Base-by-base conservation (phyloP, 1,284 basidiomycete genomes). In the Boletus hoseneyae region DNA sequence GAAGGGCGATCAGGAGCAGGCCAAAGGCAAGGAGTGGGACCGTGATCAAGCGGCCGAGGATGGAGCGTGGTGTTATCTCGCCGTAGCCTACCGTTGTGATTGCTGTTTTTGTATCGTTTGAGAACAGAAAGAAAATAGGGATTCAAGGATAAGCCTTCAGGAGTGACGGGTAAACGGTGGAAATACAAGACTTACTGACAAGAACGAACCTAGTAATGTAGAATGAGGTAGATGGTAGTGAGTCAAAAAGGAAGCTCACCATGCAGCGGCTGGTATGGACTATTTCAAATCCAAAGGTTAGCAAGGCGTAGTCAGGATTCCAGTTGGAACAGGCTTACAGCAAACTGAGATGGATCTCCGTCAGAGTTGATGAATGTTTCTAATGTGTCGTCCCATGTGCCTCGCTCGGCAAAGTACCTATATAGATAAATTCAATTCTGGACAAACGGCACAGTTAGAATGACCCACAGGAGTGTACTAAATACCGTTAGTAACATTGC, bases 21-120 rank as follows among this genome's bases (percentile, higher is more conserved):
- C 92, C 92, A 61, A 91, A 93, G 19, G 90, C 78, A 40, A 95
- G 80, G 18, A 95, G 75, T 0, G 92, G 92, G 0, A 94, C 73
- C 0, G 91, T 92, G 55, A 94, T 73, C 33, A 94, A 72, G 7
- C 90, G 83, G 2, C 92, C 91, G 10, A 93, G 75, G 63, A 88
- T 85, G 1, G 88, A 89, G 15, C 87, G 79, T 0, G 90, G 90
- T 0, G 87, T 90, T 44, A 93, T 89, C 66, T 93, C 90, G 43
- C 90, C 91, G 58, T 91, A 90, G n/a, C 87, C 87, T 3, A 90
- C 88, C 0, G 88, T 91, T 2, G 87, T 89, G 52, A 91, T 90
- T 0, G 88, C 87, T 87, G 39, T 45, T 49, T 47, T 11, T 6
- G 3, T 12, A 18, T 40, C 12, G 19, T 19, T 25, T 30, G 3